Conservation (phyloP, 2,329 filamentous ascomycete genomes). For the Talaromyces sp. region DNA sequence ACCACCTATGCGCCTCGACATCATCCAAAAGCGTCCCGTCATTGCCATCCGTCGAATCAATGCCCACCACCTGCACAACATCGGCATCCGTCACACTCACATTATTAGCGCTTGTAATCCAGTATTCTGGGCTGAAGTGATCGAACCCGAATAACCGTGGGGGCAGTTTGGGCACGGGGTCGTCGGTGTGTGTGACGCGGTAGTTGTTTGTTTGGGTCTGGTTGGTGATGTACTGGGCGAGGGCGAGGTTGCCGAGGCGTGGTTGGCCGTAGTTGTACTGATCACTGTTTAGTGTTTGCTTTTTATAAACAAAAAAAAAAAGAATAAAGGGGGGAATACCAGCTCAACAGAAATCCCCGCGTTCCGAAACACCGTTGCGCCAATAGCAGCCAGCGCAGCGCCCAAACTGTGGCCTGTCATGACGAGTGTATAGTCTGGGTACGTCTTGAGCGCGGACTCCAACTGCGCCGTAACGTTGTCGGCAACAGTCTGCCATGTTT, state of each 20-base stretch:
- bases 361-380: conserved; percentile 37
- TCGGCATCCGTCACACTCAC: conserved; percentile 26
- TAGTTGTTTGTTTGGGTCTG: conserved; percentile 27
- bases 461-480: conserved; percentile 32
- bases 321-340: conserved; percentile 22
- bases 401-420: conserved; percentile 46
- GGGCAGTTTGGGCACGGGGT: conserved; percentile 35
- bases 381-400: conserved; percentile 44
- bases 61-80: conserved; percentile 28
- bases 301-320: background rate
- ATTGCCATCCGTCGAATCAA: conserved; percentile 30
- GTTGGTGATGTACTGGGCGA: conserved; percentile 34
- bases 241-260: conserved; percentile 34
- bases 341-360: conserved; percentile 34
- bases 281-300: background rate
- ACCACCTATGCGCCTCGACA: conserved; percentile 30
- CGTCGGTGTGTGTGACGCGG: conserved; percentile 34
- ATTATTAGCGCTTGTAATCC: conserved; percentile 30
- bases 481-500: conserved; percentile 31
- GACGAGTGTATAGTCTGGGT: conserved; percentile 39
- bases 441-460: conserved; percentile 28
- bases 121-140: conserved; percentile 38
- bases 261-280: conserved; percentile 41
- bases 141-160: conserved; percentile 26
- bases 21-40: conserved; percentile 20